Base-by-base conservation (phyloP, 805 yeast genomes). In the Suhomyces vadensis region DNA sequence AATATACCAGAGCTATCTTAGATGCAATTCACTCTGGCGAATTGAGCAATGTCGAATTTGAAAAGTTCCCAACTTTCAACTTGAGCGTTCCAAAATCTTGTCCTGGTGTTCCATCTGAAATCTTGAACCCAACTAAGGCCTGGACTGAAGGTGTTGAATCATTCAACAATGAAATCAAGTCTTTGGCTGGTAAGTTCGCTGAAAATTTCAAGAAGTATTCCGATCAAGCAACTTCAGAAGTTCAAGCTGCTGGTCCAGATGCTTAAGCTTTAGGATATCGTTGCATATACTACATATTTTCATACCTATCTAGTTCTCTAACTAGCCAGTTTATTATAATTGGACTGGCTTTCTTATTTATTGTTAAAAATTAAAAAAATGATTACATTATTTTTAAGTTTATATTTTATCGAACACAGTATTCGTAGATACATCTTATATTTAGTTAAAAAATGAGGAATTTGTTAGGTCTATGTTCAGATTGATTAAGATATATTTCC, bases 1-100 rank as follows among this genome's bases (percentile, higher is more conserved):
- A 92, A 72, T 92, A 89, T 82, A 92, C 99, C 49, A 86, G 99
- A 76, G 95, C 96, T 47, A 91, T 92, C 52, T 77, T 92, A 64
- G 96, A 92, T 67, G 83, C 96, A 33, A 90, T 92, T 60, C 98
- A 92, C 73, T 80, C 89, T 54, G 99, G 98, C 52, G 83, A 85
- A 55, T 81, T 92, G 60, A 80, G 80, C 51, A 73, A 88, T 57
- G 91, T 76, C 52, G 87, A 84, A 61, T 92, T 75, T 69, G 97
- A 91, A 74, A 76, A 76, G 40, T 84, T 87, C 73, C 95, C 90
- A 54, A 82, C 84, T 37, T 92, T 92, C 75, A 88, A 88, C 69
- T 79, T 92, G 69, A 80, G 81, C 63, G 81, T 94, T 54, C 99
- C 99, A 71, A 88, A 78, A 64, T 57, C 81, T 31, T 86, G 85